Conservation (phyloP, 768 basidiomycete species). For the Hygrocybe punicea region DNA sequence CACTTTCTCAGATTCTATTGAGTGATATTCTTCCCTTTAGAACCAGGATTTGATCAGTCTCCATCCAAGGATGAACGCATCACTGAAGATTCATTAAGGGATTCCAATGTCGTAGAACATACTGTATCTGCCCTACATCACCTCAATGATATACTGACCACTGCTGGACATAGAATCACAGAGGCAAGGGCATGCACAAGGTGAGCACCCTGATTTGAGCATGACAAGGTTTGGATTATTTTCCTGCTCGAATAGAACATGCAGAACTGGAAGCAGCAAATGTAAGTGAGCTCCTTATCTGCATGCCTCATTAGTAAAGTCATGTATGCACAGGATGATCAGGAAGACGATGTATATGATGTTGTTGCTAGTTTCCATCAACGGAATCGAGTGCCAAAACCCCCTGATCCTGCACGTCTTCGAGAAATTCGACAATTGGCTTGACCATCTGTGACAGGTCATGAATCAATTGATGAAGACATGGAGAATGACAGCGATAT, state of each 20-base stretch:
- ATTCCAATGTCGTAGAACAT: neutral
- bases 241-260: no score
- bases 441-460: neutral
- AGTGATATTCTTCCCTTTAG: neutral
- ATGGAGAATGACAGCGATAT: neutral
- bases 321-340: neutral
- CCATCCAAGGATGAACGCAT: neutral
- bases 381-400: neutral
- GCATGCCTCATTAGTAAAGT: neutral
- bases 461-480: neutral
- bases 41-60: neutral
- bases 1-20: neutral
- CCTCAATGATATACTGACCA: neutral
- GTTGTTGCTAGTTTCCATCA: neutral
- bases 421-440: neutral
- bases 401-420: neutral
- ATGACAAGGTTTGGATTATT: no score
- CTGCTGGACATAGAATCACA: neutral
- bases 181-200: no score
- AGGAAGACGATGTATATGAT: neutral
- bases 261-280: neutral
- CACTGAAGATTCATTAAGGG: neutral
- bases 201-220: no score
- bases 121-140: neutral
- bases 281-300: neutral